These are phyloP conservation scores for Cutaneotrichosporon mucoides DNA, from an alignment of 1,284 basidiomycete species.

Conservation along the genomic window DNA sequence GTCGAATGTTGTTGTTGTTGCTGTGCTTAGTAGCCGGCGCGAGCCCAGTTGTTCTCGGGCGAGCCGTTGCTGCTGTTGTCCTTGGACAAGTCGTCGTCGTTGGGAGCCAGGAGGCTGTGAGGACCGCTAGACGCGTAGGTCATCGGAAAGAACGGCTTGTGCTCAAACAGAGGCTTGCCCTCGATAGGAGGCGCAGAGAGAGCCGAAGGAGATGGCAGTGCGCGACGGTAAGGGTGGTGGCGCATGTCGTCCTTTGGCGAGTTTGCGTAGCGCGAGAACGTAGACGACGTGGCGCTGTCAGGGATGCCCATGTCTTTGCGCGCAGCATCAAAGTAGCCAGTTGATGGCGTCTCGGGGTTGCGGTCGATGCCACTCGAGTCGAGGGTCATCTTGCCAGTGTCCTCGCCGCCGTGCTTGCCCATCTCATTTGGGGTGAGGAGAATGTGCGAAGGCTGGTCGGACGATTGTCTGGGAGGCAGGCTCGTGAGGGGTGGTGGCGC, in stretches of 20 bases:
- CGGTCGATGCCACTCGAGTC: slow-evolving; percentile 11
- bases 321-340: slow-evolving; percentile 19
- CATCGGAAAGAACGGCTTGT: slow-evolving; percentile 38
- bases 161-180: slow-evolving; percentile 14
- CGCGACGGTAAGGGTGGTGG: slow-evolving; percentile 34
- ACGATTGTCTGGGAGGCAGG: slow-evolving; percentile 32
- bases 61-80: slow-evolving; percentile 10
- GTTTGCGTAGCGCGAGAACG: slow-evolving; percentile 26
- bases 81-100: slow-evolving; percentile 14
- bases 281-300: slow-evolving; percentile 24
- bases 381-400: slow-evolving; percentile 1
- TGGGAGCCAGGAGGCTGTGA: slow-evolving; percentile 7
- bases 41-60: slow-evolving; percentile 1
- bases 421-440: slow-evolving; percentile 42
- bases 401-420: slow-evolving; percentile 17
- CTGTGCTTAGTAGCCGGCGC: neutral
- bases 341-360: slow-evolving; percentile 7
- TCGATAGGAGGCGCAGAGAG: slow-evolving; percentile 11
- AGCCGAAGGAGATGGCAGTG: slow-evolving; percentile 23
- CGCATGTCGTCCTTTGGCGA: slow-evolving; percentile 24
- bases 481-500: slow-evolving; percentile 35
- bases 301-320: slow-evolving; percentile 15
- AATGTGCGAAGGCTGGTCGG: slow-evolving; percentile 34
- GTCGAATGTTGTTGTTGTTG: no score
- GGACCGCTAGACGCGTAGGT: slow-evolving; percentile 19